Conservation (phyloP, 2,329 filamentous ascomycete genomes). For the Cytospora piceae region DNA sequence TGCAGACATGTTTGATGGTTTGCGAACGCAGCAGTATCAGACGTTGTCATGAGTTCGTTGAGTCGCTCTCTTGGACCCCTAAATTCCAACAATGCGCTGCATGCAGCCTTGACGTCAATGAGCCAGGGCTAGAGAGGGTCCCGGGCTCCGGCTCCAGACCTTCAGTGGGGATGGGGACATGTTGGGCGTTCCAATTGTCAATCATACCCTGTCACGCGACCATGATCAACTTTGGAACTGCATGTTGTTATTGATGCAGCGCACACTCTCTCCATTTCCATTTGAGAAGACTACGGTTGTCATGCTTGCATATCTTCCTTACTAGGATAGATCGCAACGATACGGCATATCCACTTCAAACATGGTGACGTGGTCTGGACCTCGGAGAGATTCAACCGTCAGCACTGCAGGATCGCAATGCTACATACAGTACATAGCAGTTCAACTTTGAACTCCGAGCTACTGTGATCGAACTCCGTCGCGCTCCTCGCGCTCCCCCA, state of each 20-base stretch:
- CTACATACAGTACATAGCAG: background rate
- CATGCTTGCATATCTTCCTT: background rate
- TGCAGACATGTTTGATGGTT: slow-evolving; percentile 44
- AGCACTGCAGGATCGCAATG: slow-evolving; percentile 7
- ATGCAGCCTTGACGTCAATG: slow-evolving; percentile 15
- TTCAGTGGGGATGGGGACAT: slow-evolving; percentile 7
- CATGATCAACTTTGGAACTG: background rate
- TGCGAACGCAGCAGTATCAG: background rate
- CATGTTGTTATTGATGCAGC: background rate
- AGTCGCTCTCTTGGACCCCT: background rate
- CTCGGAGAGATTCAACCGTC: background rate
- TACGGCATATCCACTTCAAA: background rate
- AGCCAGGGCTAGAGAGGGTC: background rate
- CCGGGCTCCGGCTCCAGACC: background rate
- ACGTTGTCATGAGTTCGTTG: background rate
- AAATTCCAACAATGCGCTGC: background rate
- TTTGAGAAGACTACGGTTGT: background rate
- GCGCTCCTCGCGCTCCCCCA: background rate
- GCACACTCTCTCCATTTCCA: background rate
- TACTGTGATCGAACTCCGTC: slow-evolving; percentile 2
- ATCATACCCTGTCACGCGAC: no score
- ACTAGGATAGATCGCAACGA: background rate
- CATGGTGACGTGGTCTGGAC: slow-evolving; percentile 6
- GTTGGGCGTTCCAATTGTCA: no score
- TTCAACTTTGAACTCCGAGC: slow-evolving; percentile 8